Base-by-base conservation (phyloP, 1,284 basidiomycete species). In the Schizopora paradoxa region DNA sequence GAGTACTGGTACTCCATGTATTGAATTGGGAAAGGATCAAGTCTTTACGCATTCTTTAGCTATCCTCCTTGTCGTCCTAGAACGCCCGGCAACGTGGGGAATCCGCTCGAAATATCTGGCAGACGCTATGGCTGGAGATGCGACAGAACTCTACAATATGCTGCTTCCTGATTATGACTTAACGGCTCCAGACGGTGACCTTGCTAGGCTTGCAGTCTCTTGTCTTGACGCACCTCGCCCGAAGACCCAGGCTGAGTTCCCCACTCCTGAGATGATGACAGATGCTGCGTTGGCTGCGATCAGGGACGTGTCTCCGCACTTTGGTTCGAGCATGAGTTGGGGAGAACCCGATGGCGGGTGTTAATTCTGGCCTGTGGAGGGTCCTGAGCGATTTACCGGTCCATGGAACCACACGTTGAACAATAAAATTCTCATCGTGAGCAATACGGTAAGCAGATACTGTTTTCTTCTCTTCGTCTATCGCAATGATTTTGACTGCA, bases 1-100 rank as follows among this genome's bases (percentile, higher is more conserved):
- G n/a, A 22, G 43, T 26, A 59, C 6, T 63, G 60, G 60, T n/a
- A n/a, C n/a, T n/a, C n/a, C 19, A n/a, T 11, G 7, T 25, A n/a
- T 13, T 1, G 11, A 13, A n/a, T 10, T 37, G 11, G 13, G 8
- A 11, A 19, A 23, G 14, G 11, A 41, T 13, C 19, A n/a, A 6
- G 14, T 39, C 28, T 33, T 11, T 27, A 6, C 11, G 27, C 22
- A 40, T 40, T 14, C 4, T 16, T 8, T 6, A 13, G 28, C n/a
- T 43, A 13, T 39, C 5, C 5, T 33, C 19, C 6, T 37, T 11
- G 8, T 43, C 28, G 4, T 19, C 31, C n/a, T 18, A 18, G 8
- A 35, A 18, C 11, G 19, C 18, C 35, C 11, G 21, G 33, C 16
- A 21, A 23, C 21, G 18, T 44, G 43, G 43, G 18, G 33, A 6